A percentile compares a stretch with the other conserved stretches of the same genome.
These are phyloP conservation scores for Collybiopsis luxurians DNA, from an alignment of 768 basidiomycete genomes.

Conservation along the genomic window DNA sequence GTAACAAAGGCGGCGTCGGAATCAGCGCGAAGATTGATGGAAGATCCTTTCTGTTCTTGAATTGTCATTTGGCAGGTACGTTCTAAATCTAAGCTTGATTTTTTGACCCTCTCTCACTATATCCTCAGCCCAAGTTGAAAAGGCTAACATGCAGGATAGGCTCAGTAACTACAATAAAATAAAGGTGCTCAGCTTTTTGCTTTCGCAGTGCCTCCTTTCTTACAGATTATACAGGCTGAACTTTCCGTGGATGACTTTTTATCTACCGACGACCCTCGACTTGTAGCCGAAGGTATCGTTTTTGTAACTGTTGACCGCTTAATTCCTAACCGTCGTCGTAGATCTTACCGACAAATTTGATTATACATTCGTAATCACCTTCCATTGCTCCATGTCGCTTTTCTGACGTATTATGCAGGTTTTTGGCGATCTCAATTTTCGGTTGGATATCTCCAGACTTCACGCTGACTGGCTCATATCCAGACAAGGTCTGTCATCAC, in stretches of 20 bases:
- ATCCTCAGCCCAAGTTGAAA: constrained; percentile 68
- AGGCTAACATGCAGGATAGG: constrained; percentile 57
- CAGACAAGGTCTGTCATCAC: constrained; percentile 52
- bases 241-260: constrained; percentile 80
- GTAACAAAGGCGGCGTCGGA: constrained; percentile 94
- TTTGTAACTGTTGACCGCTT: no score
- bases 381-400: no score
- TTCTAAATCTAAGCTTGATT: background rate
- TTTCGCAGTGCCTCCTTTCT: background rate
- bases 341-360: constrained; percentile 90
- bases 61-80: constrained; percentile 85
- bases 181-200: constrained; percentile 45
- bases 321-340: constrained; percentile 21
- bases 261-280: constrained; percentile 56
- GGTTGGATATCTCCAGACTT: constrained; percentile 81
- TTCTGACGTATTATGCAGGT: constrained; percentile 22
- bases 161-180: constrained; percentile 87
- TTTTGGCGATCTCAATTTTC: constrained; percentile 90
- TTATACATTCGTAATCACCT: constrained; percentile 55
- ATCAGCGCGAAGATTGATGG: constrained; percentile 81
- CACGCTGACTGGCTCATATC: constrained; percentile 95
- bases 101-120: background rate
- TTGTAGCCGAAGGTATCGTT: constrained; percentile 70
- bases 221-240: constrained; percentile 47
- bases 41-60: constrained; percentile 85